A percentile compares a stretch with the other conserved stretches of the same genome.
Evolutionary conservation across 2,329 filamentous ascomycete species (phyloP).

Genomic region (Ascochyta koolunga): DNA sequence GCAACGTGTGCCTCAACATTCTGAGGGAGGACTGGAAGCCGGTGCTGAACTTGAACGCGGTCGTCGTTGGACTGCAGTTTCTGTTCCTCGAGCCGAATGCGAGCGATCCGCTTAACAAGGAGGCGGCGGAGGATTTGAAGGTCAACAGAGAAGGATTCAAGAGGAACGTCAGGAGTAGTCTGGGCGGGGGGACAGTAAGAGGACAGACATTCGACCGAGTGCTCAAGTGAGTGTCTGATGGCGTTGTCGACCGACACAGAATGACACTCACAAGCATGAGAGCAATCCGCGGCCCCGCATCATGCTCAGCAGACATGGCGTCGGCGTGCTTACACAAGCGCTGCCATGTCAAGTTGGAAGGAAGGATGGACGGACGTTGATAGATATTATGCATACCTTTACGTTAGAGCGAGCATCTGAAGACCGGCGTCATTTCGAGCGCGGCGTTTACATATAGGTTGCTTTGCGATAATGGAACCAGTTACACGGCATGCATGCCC

Average conservation of each 20-base stretch:
- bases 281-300: neutral
- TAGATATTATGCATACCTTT: slow-evolving; percentile 6
- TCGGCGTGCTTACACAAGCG: neutral
- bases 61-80: slow-evolving; percentile 95
- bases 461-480: slow-evolving; percentile 4
- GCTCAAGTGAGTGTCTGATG: slow-evolving; percentile 61
- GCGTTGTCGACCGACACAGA: neutral
- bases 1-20: slow-evolving; percentile 98
- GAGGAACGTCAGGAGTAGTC: slow-evolving; percentile 82
- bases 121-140: slow-evolving; percentile 91
- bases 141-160: slow-evolving; percentile 87
- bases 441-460: slow-evolving; percentile 37
- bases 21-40: slow-evolving; percentile 99
- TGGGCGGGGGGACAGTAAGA: slow-evolving; percentile 79
- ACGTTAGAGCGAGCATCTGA: slow-evolving; percentile 30
- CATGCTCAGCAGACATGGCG: neutral
- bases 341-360: neutral
- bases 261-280: neutral
- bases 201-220: slow-evolving; percentile 79
- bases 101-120: slow-evolving; percentile 97
- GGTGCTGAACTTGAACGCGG: slow-evolving; percentile 92
- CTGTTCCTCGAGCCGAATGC: slow-evolving; percentile 98
- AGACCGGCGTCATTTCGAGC: slow-evolving; percentile 34
- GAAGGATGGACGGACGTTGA: slow-evolving; percentile 1
- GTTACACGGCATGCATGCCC: neutral